phyloP scores from a whole-genome alignment of 352 stramenopile species.

The Phytophthora fragariae region DNA sequence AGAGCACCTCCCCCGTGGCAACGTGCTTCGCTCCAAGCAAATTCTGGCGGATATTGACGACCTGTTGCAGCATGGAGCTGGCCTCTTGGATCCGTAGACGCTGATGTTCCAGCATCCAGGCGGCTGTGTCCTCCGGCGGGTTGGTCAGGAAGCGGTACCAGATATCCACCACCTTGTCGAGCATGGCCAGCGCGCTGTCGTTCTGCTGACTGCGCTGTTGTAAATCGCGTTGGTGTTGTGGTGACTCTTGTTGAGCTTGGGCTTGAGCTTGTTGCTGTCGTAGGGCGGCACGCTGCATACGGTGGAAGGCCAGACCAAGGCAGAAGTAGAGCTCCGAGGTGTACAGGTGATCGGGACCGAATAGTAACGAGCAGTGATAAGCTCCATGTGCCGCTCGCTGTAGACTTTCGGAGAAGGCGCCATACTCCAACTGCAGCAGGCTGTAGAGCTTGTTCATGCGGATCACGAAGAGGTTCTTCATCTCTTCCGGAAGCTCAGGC shows the following conservation, averaged over 20 bases:
- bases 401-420: conserved; percentile 56
- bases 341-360: conserved; percentile 77
- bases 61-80: conserved; percentile 64
- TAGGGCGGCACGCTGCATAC: conserved; percentile 44
- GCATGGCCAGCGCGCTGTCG: conserved; percentile 71
- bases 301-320: conserved; percentile 68
- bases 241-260: conserved; percentile 15
- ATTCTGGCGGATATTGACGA: conserved; percentile 47
- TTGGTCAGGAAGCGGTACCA: conserved; percentile 83
- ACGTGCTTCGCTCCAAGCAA: conserved; percentile 59
- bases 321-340: conserved; percentile 82
- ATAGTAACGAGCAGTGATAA: conserved; percentile 76
- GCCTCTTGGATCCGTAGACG: conserved; percentile 66
- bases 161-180: conserved; percentile 84
- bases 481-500: conserved; percentile 53
- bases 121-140: conserved; percentile 63
- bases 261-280: conserved; percentile 23
- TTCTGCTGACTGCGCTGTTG: conserved; percentile 41
- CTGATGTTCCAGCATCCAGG: conserved; percentile 73
- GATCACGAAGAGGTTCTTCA: conserved; percentile 68
- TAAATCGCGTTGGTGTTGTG: conserved; percentile 40
- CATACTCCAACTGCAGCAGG: conserved; percentile 62
- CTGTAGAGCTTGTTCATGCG: conserved; percentile 83
- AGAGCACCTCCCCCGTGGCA: conserved; percentile 65
- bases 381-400: conserved; percentile 70